A percentile compares a stretch with the other conserved stretches of the same genome.
These are phyloP conservation scores for Bipolaris victoriae DNA, from an alignment of 2,329 filamentous ascomycete species.

Conservation along the genomic window DNA sequence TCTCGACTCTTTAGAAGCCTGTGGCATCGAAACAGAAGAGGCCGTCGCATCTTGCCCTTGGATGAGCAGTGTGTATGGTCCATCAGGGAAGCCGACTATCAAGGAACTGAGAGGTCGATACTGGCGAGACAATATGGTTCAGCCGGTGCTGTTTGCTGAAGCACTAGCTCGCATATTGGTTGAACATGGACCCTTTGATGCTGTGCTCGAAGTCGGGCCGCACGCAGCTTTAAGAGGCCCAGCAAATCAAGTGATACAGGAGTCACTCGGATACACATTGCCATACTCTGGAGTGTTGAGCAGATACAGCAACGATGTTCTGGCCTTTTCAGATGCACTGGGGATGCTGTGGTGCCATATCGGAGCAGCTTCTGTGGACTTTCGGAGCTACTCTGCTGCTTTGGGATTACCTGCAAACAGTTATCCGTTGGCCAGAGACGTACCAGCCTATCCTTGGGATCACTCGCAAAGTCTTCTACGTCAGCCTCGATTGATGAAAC, in stretches of 20 bases:
- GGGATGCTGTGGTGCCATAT: background rate
- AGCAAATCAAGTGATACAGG: background rate
- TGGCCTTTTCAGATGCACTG: background rate
- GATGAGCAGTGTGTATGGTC: conserved; percentile 11
- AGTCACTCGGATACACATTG: background rate
- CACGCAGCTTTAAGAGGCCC: background rate
- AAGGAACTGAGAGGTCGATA: background rate
- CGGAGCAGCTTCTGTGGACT: background rate
- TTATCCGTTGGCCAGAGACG: background rate
- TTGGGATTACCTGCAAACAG: background rate
- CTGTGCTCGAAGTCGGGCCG: background rate
- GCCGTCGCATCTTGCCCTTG: background rate
- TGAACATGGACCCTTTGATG: background rate
- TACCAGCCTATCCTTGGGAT: background rate
- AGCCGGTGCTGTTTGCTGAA: background rate
- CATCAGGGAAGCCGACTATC: background rate
- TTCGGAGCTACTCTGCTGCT: background rate
- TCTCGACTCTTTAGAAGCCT: background rate
- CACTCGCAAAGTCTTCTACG: background rate
- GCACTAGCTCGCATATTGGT: background rate
- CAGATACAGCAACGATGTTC: background rate
- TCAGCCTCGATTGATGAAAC: too few species aligned
- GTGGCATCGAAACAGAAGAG: background rate
- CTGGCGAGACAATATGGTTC: background rate
- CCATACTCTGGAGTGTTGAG: background rate